Percentiles rank a stretch among this genome's conserved stretches.
Conservation (phyloP, 2,329 filamentous ascomycete species). For the Cadophora sp. region DNA sequence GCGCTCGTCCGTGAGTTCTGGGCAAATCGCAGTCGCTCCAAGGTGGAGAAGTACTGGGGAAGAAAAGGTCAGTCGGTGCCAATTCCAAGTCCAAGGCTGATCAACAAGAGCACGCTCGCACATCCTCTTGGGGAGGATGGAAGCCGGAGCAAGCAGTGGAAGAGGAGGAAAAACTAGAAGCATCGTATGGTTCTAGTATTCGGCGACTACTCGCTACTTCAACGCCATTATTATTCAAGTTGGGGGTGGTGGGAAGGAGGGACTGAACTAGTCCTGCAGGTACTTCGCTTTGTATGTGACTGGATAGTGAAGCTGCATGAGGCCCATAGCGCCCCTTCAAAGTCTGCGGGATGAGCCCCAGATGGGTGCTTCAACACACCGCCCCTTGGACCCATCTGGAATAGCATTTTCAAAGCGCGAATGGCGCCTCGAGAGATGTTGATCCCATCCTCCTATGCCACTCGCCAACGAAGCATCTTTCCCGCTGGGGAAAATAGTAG, state of each 20-base stretch:
- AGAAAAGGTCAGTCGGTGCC: constrained; percentile 27
- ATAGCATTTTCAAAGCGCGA: not conserved
- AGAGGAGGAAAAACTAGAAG: constrained; percentile 18
- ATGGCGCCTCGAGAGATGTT: not conserved
- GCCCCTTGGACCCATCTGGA: constrained; percentile 10
- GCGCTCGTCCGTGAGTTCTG: constrained; percentile 52
- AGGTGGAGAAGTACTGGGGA: constrained; percentile 72
- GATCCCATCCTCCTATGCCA: constrained; percentile 12
- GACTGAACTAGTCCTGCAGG: constrained; percentile 7
- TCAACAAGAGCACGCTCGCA: not conserved
- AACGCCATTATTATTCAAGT: not conserved
- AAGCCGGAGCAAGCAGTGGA: not conserved
- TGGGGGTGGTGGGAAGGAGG: not conserved
- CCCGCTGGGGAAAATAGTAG: not conserved
- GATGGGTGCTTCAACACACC: constrained; percentile 1
- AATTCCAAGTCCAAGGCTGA: not conserved
- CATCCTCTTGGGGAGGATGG: constrained; percentile 6
- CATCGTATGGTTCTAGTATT: constrained; percentile 9
- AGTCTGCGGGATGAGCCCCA: constrained; percentile 7
- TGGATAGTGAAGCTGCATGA: constrained; percentile 7
- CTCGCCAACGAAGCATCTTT: not conserved
- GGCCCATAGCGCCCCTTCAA: constrained; percentile 11
- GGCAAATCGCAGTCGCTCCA: constrained; percentile 72
- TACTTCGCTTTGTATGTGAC: constrained; percentile 7
- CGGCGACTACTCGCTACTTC: constrained; percentile 1